These are phyloP conservation scores for Trichocladium antarcticum DNA, from an alignment of 495 filamentous ascomycete species.

Conservation along the genomic window DNA sequence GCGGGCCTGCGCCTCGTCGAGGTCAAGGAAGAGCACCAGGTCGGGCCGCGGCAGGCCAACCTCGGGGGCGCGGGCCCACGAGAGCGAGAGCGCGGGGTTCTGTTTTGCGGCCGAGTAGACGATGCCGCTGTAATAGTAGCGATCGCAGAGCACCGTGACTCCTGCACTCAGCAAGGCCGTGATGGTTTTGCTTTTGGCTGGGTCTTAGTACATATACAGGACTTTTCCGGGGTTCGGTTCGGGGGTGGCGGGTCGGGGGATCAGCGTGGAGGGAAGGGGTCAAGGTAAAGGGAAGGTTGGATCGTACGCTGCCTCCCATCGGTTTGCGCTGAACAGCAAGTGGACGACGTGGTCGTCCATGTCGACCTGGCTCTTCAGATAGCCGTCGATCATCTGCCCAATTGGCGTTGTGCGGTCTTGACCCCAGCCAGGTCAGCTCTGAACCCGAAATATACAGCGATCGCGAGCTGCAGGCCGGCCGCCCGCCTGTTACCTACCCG, in stretches of 20 bases:
- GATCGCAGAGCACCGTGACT: slow-evolving; percentile 70
- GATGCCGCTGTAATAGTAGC: slow-evolving; percentile 87
- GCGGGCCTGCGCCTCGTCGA: slow-evolving; percentile 60
- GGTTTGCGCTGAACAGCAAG: slow-evolving; percentile 88
- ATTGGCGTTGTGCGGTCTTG: slow-evolving; percentile 80
- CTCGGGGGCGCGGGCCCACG: slow-evolving; percentile 75
- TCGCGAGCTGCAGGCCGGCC: no score
- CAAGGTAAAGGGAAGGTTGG: no score
- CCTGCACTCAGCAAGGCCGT: slow-evolving; percentile 49
- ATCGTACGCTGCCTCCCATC: slow-evolving; percentile 72
- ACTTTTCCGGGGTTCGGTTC: not conserved
- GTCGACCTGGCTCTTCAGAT: slow-evolving; percentile 62
- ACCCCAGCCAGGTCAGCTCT: not conserved
- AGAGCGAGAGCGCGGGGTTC: slow-evolving; percentile 54
- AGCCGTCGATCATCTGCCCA: slow-evolving; percentile 78
- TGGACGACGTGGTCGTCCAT: slow-evolving; percentile 90
- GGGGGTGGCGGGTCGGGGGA: no score
- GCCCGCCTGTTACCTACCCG: slow-evolving; percentile 49
- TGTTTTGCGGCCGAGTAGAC: slow-evolving; percentile 93
- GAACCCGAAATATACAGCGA: no score
- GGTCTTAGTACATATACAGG: not conserved
- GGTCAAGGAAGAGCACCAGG: slow-evolving; percentile 73
- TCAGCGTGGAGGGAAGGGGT: not conserved
- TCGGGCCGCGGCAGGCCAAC: slow-evolving; percentile 81
- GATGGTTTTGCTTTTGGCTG: slow-evolving; percentile 43